These are phyloP conservation scores for Ophiostoma sp. DNA, from an alignment of 2,329 filamentous ascomycete species.

Conservation along the genomic window DNA sequence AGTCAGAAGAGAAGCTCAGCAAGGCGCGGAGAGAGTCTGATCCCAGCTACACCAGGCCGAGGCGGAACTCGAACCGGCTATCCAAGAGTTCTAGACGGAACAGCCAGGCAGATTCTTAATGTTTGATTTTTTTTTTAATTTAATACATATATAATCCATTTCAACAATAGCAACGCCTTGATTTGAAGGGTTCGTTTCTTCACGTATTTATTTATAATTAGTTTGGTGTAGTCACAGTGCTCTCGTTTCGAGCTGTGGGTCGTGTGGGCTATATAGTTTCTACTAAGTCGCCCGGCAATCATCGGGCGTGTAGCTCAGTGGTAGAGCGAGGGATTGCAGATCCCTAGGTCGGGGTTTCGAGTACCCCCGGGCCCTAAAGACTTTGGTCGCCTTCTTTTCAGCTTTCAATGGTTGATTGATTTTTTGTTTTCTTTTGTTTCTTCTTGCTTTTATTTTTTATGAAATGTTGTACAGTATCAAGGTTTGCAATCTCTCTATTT, in stretches of 20 bases:
- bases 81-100: neutral
- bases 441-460: neutral
- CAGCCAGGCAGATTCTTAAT: neutral
- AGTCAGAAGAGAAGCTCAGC: neutral
- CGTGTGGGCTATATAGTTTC: neutral
- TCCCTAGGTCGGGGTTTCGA: conserved; percentile 17
- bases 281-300: neutral
- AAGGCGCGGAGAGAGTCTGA: neutral
- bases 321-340: conserved; percentile 17
- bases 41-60: neutral
- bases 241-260: neutral
- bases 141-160: neutral
- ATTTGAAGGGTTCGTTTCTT: neutral
- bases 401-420: neutral
- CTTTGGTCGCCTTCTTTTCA: neutral
- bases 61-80: neutral
- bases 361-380: conserved; percentile 4
- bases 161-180: neutral
- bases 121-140: neutral
- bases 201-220: neutral
- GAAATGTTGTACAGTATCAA: no score
- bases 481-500: no score
- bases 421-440: neutral
- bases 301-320: conserved; percentile 16
- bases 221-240: neutral